Evolutionary conservation across 2,329 filamentous ascomycete species (phyloP).

Genomic region (Aureobasidium mangrovei): DNA sequence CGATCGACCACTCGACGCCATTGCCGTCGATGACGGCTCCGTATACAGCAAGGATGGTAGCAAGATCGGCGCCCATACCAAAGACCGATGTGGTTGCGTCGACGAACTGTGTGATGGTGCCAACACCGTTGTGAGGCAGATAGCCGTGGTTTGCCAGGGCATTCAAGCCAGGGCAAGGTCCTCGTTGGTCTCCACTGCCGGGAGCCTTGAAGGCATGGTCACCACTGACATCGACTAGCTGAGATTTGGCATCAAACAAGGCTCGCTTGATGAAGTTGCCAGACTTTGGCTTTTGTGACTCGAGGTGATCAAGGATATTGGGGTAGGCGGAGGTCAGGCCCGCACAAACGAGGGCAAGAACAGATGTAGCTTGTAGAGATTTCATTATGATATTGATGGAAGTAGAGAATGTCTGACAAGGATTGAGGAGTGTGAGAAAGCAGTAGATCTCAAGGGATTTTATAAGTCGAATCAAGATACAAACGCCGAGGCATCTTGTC

Average conservation of each 20-base stretch:
- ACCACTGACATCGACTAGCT: conserved; percentile 24
- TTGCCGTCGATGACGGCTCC: conserved; percentile 27
- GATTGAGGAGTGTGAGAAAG: too few species aligned
- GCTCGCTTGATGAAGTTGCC: conserved; percentile 6
- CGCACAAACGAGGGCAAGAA: conserved; percentile 14
- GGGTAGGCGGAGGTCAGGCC: conserved; percentile 17
- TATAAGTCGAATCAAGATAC: neutral
- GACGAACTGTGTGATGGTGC: conserved; percentile 28
- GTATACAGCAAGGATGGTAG: conserved; percentile 26
- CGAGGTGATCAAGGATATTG: conserved; percentile 17
- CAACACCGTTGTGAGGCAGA: conserved; percentile 27
- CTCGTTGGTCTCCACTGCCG: conserved; percentile 22
- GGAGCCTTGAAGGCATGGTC: conserved; percentile 24
- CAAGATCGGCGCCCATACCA: conserved; percentile 29
- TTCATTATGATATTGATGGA: conserved; percentile 14
- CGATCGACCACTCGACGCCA: conserved; percentile 23
- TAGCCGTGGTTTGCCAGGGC: conserved; percentile 28
- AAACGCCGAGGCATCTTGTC: conserved; percentile 11
- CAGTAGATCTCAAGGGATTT: neutral
- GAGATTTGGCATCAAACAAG: conserved; percentile 25
- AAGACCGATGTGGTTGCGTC: conserved; percentile 24
- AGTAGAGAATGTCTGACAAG: neutral
- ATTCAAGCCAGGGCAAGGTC: conserved; percentile 28
- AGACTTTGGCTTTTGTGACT: conserved; percentile 8
- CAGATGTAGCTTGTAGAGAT: conserved; percentile 16